Evolutionary conservation across 164 flowering plant genomes (phyloP), one percentile per base, ranked within the genome.

Genomic region (Magnolia sinica): DNA sequence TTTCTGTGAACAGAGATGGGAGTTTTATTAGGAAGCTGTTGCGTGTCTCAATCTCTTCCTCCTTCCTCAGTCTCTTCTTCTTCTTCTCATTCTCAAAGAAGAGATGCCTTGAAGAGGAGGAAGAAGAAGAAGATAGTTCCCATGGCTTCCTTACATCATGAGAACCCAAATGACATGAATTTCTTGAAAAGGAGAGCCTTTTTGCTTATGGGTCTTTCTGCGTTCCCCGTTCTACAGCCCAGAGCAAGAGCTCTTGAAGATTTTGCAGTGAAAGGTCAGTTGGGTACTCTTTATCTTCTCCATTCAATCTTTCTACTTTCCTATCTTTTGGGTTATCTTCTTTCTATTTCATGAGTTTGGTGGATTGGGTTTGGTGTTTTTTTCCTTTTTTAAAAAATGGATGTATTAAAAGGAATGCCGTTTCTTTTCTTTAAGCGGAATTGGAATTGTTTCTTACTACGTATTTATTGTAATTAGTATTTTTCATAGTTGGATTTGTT

Each of bases 131-230:
- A 65, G 65, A 80, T 76, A 37, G 52, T 74, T 7, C 64, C 80
- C 68, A 79, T 80, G 82, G 89, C 87, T 76, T 83, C 77, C 52
- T 11, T 79, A 74, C 66, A 68, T 64, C 85, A 29, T 1, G 84
- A 82, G 19, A 79, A 79, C 58, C 58, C 79, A 10, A 76, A 66
- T 37, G 83, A 81, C 76, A 27, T 27, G n/a, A 76, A 51, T 71
- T 80, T 37, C 78, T 64, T 74, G 76, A 77, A 78, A 73, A 87
- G 91, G 81, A 88, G 91, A 76, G 84, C 83, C 31, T 50, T 92
- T 81, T 66, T 92, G 23, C 70, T 91, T 71, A 58, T 91, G 87
- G 97, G 95, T 79, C 66, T 92, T 70, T 86, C 95, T 0, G 82
- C 89, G 68, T 81, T 92, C 81, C 90, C 96, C 0, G 82, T 91